These are phyloP conservation scores for Solanum hybrid DNA, from an alignment of 305 asterid genomes.

Conservation along the genomic window DNA sequence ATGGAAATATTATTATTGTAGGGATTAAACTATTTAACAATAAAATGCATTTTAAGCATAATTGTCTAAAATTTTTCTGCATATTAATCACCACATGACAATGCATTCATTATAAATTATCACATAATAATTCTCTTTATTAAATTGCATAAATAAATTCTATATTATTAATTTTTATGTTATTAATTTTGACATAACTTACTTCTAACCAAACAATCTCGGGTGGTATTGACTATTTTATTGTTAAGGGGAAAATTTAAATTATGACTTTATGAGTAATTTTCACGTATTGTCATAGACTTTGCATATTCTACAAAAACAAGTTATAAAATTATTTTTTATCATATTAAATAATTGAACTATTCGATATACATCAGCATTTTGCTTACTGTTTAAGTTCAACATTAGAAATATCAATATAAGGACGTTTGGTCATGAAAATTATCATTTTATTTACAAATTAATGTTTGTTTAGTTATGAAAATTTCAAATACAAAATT, in stretches of 20 bases:
- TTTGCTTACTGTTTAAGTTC: neutral
- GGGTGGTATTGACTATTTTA: neutral
- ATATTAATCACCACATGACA: neutral
- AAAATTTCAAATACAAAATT: neutral
- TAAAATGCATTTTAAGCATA: neutral
- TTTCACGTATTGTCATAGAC: neutral
- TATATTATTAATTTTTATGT: neutral
- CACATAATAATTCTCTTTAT: neutral
- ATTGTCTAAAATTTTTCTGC: neutral
- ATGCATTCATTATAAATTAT: neutral
- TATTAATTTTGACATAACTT: neutral
- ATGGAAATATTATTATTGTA: neutral
- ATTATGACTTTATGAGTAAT: neutral
- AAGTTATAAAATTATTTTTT: neutral
- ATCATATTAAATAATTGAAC: neutral
- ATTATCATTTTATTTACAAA: neutral
- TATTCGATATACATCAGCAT: neutral
- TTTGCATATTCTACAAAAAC: neutral
- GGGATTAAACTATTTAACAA: neutral
- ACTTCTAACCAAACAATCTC: neutral
- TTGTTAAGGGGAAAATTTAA: neutral
- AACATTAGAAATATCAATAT: neutral
- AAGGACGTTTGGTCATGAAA: neutral
- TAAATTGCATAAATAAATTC: neutral
- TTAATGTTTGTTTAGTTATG: neutral